Evolutionary conservation across 2,329 filamentous ascomycete species (phyloP).

Genomic region (Aspergillus costaricaensis): DNA sequence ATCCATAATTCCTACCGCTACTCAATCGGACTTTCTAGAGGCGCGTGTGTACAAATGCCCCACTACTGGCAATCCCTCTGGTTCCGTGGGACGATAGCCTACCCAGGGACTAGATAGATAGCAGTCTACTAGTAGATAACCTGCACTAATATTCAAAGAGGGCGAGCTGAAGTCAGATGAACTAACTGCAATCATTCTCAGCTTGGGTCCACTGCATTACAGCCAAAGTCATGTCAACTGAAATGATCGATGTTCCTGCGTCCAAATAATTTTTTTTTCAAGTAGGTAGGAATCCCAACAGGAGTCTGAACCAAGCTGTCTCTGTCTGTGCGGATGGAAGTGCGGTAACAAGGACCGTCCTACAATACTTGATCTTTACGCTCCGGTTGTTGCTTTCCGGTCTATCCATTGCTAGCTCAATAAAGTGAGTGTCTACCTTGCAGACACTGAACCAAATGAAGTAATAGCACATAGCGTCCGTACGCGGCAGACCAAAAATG

Average conservation of each 20-base stretch:
- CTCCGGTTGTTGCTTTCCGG: background rate
- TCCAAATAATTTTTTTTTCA: too few relatives aligned
- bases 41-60: constrained; percentile 1
- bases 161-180: background rate
- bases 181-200: background rate
- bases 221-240: too few relatives aligned
- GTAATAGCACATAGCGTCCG: background rate
- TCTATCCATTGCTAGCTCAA: background rate
- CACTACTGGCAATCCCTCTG: background rate
- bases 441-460: background rate
- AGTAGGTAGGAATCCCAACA: too few relatives aligned
- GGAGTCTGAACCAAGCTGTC: too few relatives aligned
- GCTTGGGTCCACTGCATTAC: too few relatives aligned
- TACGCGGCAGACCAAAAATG: background rate
- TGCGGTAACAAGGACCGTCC: background rate
- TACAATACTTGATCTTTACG: background rate
- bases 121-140: background rate
- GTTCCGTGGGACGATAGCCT: background rate
- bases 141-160: background rate
- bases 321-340: too few relatives aligned
- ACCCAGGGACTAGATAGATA: background rate
- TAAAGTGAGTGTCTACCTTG: background rate
- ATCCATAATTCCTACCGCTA: constrained; percentile 1
- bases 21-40: constrained; percentile 3
- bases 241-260: too few relatives aligned